Percentiles rank a stretch among this genome's conserved stretches.
Conservation (phyloP, 495 filamentous ascomycete species). For the Talaromyces stipitatus region DNA sequence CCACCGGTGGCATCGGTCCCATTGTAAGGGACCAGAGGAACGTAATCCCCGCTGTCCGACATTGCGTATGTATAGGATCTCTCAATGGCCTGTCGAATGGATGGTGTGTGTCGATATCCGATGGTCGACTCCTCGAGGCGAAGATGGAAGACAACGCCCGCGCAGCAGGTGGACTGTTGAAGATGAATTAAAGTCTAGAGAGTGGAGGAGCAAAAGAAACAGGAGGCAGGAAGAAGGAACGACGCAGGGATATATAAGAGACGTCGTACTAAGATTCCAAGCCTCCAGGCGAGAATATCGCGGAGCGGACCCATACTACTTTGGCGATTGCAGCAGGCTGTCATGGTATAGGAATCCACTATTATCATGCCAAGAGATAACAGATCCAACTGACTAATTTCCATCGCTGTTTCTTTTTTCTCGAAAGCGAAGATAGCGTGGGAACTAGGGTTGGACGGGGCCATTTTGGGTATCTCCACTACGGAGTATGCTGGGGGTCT, state of each 20-base stretch:
- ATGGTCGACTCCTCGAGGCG: not conserved
- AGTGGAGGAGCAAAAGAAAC: not conserved
- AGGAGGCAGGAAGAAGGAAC: not conserved
- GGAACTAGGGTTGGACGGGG: not conserved
- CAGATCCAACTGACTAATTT: not conserved
- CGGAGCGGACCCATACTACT: not conserved
- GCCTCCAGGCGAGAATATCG: not conserved
- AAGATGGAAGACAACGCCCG: conserved; percentile 1
- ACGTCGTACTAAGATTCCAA: not conserved
- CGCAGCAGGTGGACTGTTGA: conserved; percentile 1
- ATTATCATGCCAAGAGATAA: conserved; percentile 7
- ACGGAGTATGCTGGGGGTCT: not conserved
- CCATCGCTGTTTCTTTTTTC: not conserved
- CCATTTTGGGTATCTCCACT: not conserved
- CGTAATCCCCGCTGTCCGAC: conserved; percentile 7
- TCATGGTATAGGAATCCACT: not conserved
- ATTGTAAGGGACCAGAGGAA: conserved; percentile 50
- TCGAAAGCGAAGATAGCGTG: conserved; percentile 2
- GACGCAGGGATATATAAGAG: not conserved
- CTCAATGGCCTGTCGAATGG: not conserved
- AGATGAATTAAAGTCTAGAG: not conserved
- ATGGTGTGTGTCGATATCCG: not conserved
- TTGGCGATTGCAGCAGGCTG: not conserved
- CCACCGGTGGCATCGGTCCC: conserved; percentile 59
- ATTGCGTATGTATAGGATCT: not conserved